phyloP scores from a whole-genome alignment of 805 yeast genomes.

The Wickerhamomyces rabaulensis region DNA sequence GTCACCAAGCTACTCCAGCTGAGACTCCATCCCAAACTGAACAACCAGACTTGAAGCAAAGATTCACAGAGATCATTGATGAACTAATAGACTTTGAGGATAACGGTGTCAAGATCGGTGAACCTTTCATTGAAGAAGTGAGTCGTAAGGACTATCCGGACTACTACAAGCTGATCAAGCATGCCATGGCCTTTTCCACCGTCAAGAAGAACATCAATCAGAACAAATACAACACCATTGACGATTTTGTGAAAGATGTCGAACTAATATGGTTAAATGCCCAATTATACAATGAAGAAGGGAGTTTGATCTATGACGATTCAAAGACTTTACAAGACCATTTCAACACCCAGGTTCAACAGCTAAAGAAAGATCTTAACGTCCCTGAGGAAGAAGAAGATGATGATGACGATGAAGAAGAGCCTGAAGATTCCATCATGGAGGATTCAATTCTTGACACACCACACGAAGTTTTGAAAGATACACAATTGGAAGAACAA shows the following conservation, averaged over 20 bases:
- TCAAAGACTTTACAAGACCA: conserved; percentile 54
- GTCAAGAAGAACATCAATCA: conserved; percentile 48
- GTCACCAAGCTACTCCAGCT: background rate
- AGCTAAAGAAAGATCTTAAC: conserved; percentile 17
- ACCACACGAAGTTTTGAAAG: background rate
- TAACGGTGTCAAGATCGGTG: conserved; percentile 40
- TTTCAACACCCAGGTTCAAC: conserved; percentile 37
- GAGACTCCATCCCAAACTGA: background rate
- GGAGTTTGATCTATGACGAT: conserved; percentile 66
- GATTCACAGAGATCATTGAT: conserved; percentile 13
- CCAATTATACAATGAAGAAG: conserved; percentile 67
- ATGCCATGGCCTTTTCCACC: conserved; percentile 68
- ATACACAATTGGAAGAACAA: background rate
- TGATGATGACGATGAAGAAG: conserved; percentile 1
- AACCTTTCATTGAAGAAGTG: conserved; percentile 73
- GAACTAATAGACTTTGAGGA: conserved; percentile 20
- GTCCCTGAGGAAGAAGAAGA: conserved; percentile 8
- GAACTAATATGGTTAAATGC: conserved; percentile 74
- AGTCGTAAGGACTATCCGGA: conserved; percentile 71
- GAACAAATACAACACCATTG: conserved; percentile 49
- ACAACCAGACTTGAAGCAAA: conserved; percentile 8
- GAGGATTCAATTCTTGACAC: conserved; percentile 1
- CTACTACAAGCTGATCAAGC: conserved; percentile 64
- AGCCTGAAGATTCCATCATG: background rate
- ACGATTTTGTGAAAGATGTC: conserved; percentile 54